Conservation (phyloP, 768 basidiomycete genomes). For the Clathrus columnatus region DNA sequence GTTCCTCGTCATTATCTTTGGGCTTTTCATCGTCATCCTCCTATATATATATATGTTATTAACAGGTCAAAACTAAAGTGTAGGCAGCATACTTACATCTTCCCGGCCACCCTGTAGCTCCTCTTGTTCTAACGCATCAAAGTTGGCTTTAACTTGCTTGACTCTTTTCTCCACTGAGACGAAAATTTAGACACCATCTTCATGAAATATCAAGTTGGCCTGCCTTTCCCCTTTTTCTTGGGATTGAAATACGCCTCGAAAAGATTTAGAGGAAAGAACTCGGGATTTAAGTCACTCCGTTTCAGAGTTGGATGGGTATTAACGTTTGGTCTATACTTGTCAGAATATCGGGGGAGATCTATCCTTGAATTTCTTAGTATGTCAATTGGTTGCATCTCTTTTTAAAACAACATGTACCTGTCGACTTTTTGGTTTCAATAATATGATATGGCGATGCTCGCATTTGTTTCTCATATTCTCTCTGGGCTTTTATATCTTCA, state of each 20-base stretch:
- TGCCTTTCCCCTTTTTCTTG: constrained; percentile 52
- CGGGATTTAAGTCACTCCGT: constrained; percentile 57
- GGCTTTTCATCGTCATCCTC: constrained; percentile 66
- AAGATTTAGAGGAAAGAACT: constrained; percentile 71
- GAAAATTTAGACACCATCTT: not conserved
- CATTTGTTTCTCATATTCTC: constrained; percentile 55
- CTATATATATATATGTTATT: constrained; percentile 26
- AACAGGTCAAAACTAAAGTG: too few relatives aligned
- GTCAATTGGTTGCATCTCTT: not conserved
- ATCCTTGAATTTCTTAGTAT: not conserved
- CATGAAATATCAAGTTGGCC: constrained; percentile 3
- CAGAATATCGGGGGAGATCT: constrained; percentile 78
- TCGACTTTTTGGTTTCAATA: constrained; percentile 59
- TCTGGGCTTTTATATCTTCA: constrained; percentile 55
- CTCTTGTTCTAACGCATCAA: constrained; percentile 48
- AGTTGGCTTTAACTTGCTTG: constrained; percentile 39
- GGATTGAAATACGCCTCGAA: constrained; percentile 78
- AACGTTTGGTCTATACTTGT: constrained; percentile 65
- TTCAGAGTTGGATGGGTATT: constrained; percentile 57
- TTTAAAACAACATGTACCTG: constrained; percentile 29
- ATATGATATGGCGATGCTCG: constrained; percentile 68
- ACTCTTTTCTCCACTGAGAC: constrained; percentile 26
- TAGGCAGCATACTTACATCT: constrained; percentile 37
- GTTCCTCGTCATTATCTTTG: constrained; percentile 55
- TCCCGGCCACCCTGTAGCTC: constrained; percentile 50